Conservation (phyloP, 1,284 basidiomycete genomes). For the Schizophyllum commune region DNA sequence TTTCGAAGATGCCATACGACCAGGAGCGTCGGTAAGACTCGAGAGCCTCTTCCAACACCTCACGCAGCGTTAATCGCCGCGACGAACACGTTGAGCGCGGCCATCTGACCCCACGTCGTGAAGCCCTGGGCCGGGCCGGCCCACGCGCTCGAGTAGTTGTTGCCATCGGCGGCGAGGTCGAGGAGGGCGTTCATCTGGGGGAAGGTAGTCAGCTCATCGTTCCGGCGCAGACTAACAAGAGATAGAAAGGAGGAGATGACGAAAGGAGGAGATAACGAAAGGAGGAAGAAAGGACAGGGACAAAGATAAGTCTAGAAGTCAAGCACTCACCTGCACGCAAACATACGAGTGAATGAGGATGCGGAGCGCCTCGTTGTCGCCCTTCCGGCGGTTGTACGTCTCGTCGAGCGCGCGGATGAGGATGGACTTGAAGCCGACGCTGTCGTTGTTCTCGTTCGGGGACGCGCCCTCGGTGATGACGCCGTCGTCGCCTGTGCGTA, state of each 20-base stretch:
- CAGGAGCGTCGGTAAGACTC: no score
- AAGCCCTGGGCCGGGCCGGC: constrained; percentile 33
- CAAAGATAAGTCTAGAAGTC: no score
- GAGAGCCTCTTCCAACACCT: not conserved
- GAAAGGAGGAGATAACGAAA: no score
- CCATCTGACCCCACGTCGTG: constrained; percentile 42
- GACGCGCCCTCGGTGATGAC: constrained; percentile 42
- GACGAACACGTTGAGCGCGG: constrained; percentile 37
- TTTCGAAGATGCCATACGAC: no score
- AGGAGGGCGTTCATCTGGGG: constrained; percentile 39
- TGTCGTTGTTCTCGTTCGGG: constrained; percentile 32
- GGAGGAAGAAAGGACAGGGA: no score
- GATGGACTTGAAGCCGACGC: constrained; percentile 41
- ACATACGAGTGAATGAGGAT: constrained; percentile 37
- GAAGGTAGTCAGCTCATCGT: not conserved
- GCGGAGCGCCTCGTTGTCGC: constrained; percentile 24
- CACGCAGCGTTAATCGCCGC: constrained; percentile 24
- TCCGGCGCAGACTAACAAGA: no score
- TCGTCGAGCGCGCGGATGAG: constrained; percentile 41
- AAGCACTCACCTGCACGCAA: constrained; percentile 42
- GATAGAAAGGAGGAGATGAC: no score
- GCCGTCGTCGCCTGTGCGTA: constrained; percentile 22
- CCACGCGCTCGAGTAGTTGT: constrained; percentile 36
- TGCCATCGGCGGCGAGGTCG: constrained; percentile 36
- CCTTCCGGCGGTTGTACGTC: constrained; percentile 29